These are phyloP conservation scores for Tolypocladium paradoxum DNA, from an alignment of 2,329 filamentous ascomycete species.

Conservation along the genomic window DNA sequence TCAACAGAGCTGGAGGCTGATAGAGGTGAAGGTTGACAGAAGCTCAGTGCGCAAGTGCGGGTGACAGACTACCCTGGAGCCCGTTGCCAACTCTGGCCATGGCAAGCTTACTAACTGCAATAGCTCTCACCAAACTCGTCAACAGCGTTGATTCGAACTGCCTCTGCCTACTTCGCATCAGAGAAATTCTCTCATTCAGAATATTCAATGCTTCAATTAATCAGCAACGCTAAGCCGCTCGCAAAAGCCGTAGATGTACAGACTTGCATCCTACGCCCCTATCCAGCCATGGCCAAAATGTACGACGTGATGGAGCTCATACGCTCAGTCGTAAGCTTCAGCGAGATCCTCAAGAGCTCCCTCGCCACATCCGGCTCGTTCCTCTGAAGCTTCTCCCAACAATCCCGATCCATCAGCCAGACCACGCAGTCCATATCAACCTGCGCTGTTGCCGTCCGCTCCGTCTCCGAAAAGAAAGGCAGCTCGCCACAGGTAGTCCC, in stretches of 20 bases:
- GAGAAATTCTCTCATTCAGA: not conserved
- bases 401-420: slow-evolving; percentile 66
- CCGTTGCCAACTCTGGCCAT: not conserved
- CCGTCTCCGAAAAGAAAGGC: slow-evolving; percentile 89
- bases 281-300: slow-evolving; percentile 39
- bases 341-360: slow-evolving; percentile 74
- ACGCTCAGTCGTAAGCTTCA: slow-evolving; percentile 89
- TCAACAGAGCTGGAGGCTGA: not conserved
- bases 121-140: not conserved
- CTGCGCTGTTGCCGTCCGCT: slow-evolving; percentile 73
- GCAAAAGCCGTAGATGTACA: not conserved
- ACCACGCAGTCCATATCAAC: slow-evolving; percentile 73
- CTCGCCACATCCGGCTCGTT: slow-evolving; percentile 67
- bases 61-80: not conserved
- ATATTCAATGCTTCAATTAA: not conserved
- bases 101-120: not conserved
- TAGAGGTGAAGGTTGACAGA: not conserved
- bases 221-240: not conserved
- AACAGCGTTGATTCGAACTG: not conserved
- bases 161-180: not conserved
- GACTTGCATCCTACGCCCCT: slow-evolving; percentile 2
- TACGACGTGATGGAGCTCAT: slow-evolving; percentile 61
- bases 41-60: no score
- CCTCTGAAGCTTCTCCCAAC: slow-evolving; percentile 63
- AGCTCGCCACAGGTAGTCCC: slow-evolving; percentile 93